Conservation (phyloP, 78 protist genomes). For the Chrysochromulina tobinii region DNA sequence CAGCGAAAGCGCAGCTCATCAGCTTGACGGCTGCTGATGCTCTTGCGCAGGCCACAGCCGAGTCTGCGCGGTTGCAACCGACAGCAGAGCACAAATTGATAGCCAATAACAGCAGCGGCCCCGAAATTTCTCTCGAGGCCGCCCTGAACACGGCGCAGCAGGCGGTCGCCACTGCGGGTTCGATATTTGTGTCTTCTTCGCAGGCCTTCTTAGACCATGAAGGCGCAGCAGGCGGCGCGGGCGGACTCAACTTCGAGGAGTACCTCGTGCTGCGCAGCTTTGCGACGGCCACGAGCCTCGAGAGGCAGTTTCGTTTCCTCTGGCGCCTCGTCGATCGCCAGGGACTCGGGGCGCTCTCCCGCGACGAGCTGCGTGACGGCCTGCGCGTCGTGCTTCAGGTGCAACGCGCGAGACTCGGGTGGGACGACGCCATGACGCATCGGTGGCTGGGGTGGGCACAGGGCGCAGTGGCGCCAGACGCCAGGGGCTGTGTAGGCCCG, state of each 20-base stretch:
- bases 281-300: background rate
- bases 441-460: background rate
- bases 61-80: too few relatives aligned
- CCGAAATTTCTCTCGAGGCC: too few relatives aligned
- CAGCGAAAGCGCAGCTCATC: too few relatives aligned
- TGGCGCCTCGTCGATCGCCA: background rate
- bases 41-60: too few relatives aligned
- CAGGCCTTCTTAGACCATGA: background rate
- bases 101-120: too few relatives aligned
- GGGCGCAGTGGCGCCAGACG: background rate
- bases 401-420: background rate
- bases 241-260: constrained; percentile 7
- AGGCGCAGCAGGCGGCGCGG: background rate
- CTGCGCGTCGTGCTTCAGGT: background rate
- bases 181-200: too few relatives aligned
- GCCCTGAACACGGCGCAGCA: too few relatives aligned
- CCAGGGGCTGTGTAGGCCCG: background rate
- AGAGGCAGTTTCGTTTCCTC: background rate
- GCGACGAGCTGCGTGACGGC: background rate
- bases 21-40: too few relatives aligned
- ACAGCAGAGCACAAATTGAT: too few relatives aligned
- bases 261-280: background rate
- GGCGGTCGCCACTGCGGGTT: too few relatives aligned
- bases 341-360: background rate
- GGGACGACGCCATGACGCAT: background rate